Base-by-base conservation (phyloP, 139 green algal species). In the Chlamydomonas asymmetrica region DNA sequence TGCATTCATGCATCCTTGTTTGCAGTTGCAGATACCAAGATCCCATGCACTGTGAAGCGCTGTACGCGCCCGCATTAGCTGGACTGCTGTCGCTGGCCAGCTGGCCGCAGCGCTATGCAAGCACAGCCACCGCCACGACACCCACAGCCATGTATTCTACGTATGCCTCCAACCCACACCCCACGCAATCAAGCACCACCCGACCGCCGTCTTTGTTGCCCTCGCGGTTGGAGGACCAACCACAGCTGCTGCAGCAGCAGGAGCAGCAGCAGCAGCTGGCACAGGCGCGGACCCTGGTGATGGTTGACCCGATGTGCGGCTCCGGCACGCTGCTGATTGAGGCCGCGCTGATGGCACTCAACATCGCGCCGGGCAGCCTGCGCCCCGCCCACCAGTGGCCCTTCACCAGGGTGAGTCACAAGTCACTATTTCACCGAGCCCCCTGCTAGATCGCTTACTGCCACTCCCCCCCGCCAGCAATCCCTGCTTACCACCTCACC, bases 271-370 rank as follows among this genome's bases (percentile, higher is more conserved):
- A n/a, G n/a, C n/a, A n/a, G n/a, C n/a, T n/a, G n/a, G n/a, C n/a
- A n/a, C n/a, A n/a, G n/a, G n/a, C 20, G 18, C 45, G 37, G n/a
- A n/a, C n/a, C n/a, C 65, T 76, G 6, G 83, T 89, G 25, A 71
- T 97, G 49, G 88, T 75, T 6, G 95, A 98, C 82, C 94, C 93
- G 32, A 97, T 98, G 94, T 98, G 93, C 71, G 95, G 95, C 65
- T 91, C 81, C 41, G 94, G 93, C 32, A 98, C 95, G 13, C 65
- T 98, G 2, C 85, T 98, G 3, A 91, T 95, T 34, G 94, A 98
- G 66, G 95, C 91, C 5, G 94, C 90, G 0, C 82, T 97, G 32
- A 96, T 97, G 69, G 94, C 94, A 0, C 81, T 62, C 23, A 63
- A 85, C 66, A 75, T 84, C 0, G 91, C 94, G 0, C 94, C 94